Conservation (phyloP, 1,284 basidiomycete genomes). For the Cystobasidiaceae sp. region DNA sequence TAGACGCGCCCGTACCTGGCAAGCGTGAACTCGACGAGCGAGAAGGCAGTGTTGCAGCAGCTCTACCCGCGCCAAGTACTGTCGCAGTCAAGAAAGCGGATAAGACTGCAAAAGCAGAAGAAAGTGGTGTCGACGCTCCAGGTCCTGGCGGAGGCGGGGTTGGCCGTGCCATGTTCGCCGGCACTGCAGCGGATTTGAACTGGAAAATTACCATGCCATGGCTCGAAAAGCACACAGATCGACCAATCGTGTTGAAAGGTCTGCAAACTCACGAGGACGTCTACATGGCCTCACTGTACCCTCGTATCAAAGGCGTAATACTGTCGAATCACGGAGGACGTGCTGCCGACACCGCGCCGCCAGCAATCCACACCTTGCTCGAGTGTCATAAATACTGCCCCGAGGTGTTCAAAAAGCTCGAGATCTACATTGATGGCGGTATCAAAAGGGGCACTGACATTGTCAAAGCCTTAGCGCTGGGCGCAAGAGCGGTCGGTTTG, state of each 20-base stretch:
- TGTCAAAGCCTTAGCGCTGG: slow-evolving; percentile 83
- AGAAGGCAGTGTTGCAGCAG: slow-evolving; percentile 44
- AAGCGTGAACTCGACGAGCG: slow-evolving; percentile 73
- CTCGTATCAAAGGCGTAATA: slow-evolving; percentile 44
- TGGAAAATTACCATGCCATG: slow-evolving; percentile 50
- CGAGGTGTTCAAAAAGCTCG: slow-evolving; percentile 61
- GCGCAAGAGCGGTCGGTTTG: slow-evolving; percentile 81
- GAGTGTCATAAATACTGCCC: slow-evolving; percentile 63
- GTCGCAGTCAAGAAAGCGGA: neutral
- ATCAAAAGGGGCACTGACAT: slow-evolving; percentile 81
- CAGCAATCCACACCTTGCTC: slow-evolving; percentile 38
- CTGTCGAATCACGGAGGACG: slow-evolving; percentile 51
- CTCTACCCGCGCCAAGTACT: slow-evolving; percentile 10
- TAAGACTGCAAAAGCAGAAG: neutral
- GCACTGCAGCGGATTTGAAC: slow-evolving; percentile 27
- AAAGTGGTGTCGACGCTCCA: neutral
- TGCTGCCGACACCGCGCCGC: slow-evolving; percentile 37
- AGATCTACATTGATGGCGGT: slow-evolving; percentile 88
- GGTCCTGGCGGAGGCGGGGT: slow-evolving; percentile 21
- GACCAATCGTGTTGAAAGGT: slow-evolving; percentile 52
- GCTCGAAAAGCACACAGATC: slow-evolving; percentile 47
- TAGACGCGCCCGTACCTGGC: slow-evolving; percentile 78
- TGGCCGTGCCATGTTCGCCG: slow-evolving; percentile 11
- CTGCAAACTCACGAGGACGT: slow-evolving; percentile 61
- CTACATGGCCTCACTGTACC: slow-evolving; percentile 49